Evolutionary conservation across 306 rosid species (phyloP), one percentile per base, ranked within the genome.

Genomic region (Malus orientalis): DNA sequence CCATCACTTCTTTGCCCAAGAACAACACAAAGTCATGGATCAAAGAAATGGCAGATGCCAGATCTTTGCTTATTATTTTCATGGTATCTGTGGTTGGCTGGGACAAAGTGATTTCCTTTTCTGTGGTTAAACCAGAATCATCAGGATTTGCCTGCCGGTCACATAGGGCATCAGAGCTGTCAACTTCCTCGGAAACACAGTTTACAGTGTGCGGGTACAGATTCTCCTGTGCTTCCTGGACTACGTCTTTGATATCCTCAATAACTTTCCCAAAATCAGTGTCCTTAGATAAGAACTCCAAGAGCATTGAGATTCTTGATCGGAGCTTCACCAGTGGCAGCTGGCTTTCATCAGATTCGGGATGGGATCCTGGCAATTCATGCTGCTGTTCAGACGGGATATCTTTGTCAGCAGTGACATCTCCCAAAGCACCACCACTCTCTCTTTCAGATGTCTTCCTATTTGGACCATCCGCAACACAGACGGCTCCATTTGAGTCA

Each of bases 31-130:
- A 96, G 71, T 89, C 93, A 67, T 88, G 97, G 85, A 95, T 89
- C 80, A 84, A 85, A 75, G 91, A 88, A 71, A 92, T 86, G 74
- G 98, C 97, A 70, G 93, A 88, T 78, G 78, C 95, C 81, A 89
- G 70, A 79, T 90, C 91, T 65, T 88, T 80, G 66, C 83, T 79
- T 74, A 88, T 57, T 16, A 42, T 70, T 49, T 85, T 85, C 78
- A 77, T 82, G 54, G 76, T 51, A 73, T 80, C 92, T 73, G 77
- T 74, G 72, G 79, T 83, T 44, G 73, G 83, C 84, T 75, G 85
- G 66, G 88, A 78, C 45, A 76, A 86, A 68, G 83, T 68, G 70
- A 79, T 76, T 71, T 85, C 87, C 84, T 86, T 89, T 67, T 86
- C 90, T 61, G 82, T 33, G 65, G 72, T 87, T 72, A 86, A 73